Conservation (phyloP, 208 protist species). For the Acanthamoeba royreba region DNA sequence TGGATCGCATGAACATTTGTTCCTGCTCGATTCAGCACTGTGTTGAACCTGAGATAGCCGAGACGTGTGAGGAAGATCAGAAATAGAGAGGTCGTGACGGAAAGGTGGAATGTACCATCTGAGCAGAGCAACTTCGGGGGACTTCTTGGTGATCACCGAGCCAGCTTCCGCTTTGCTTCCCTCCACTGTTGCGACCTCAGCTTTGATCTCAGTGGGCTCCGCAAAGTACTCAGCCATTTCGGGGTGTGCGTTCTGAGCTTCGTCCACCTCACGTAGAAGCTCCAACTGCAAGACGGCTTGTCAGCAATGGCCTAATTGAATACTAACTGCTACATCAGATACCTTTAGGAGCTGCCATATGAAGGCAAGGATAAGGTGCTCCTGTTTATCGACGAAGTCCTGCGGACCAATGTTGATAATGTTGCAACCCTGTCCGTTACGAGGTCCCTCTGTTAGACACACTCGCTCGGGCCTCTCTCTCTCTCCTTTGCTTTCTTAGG, state of each 20-base stretch:
- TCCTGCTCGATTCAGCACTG: neutral
- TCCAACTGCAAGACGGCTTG: neutral
- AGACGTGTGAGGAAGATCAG: neutral
- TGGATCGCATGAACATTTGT: neutral
- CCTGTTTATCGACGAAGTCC: constrained; percentile 25
- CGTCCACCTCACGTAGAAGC: neutral
- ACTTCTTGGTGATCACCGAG: neutral
- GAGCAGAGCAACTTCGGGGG: neutral
- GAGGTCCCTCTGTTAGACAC: too few relatives aligned
- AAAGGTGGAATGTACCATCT: neutral
- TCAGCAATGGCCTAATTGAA: neutral
- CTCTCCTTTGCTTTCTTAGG: neutral
- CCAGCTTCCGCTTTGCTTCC: too few relatives aligned
- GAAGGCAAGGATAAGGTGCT: constrained; percentile 6
- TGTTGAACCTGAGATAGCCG: neutral
- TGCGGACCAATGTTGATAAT: neutral
- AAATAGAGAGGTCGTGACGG: neutral
- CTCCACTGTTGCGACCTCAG: neutral
- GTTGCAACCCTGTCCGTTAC: constrained; percentile 1
- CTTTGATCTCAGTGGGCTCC: neutral
- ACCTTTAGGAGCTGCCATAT: neutral
- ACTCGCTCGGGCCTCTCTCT: too few relatives aligned
- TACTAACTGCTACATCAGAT: neutral
- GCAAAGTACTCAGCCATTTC: neutral
- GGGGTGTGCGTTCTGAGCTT: neutral